phyloP scores from a whole-genome alignment of 805 yeast species.

The Kluyveromyces lactis region DNA sequence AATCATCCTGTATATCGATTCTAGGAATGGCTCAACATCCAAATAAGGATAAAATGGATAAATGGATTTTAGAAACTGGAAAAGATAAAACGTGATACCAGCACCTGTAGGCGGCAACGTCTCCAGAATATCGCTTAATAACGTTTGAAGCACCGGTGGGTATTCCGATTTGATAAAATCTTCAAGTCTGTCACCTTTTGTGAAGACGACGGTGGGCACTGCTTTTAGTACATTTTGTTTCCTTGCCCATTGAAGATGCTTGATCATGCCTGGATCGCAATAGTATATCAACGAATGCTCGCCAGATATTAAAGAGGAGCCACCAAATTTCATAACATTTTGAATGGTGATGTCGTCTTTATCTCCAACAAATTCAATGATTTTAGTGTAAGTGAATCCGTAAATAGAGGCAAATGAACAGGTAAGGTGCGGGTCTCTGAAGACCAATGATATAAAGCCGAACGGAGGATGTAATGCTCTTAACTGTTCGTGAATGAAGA shows the following conservation, averaged over 20 bases:
- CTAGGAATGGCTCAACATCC: constrained; percentile 12
- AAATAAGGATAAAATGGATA: constrained; percentile 19
- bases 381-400: constrained; percentile 2
- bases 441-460: constrained; percentile 1
- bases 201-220: neutral
- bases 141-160: neutral
- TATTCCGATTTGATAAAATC: neutral
- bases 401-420: neutral
- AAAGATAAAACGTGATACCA: constrained; percentile 4
- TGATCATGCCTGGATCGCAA: neutral
- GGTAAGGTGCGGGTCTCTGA: neutral
- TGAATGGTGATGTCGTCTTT: neutral
- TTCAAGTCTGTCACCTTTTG: constrained; percentile 1
- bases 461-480: neutral
- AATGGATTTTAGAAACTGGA: constrained; percentile 13
- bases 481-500: neutral
- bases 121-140: neutral
- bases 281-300: neutral
- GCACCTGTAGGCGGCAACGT: neutral
- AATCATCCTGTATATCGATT: constrained; percentile 6
- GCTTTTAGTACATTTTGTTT: neutral
- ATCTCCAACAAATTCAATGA: neutral
- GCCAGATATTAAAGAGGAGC: neutral
- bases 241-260: neutral
- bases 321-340: neutral